Base-by-base conservation (phyloP, 1,139 yeast genomes). In the Blastobotrys elegans region DNA sequence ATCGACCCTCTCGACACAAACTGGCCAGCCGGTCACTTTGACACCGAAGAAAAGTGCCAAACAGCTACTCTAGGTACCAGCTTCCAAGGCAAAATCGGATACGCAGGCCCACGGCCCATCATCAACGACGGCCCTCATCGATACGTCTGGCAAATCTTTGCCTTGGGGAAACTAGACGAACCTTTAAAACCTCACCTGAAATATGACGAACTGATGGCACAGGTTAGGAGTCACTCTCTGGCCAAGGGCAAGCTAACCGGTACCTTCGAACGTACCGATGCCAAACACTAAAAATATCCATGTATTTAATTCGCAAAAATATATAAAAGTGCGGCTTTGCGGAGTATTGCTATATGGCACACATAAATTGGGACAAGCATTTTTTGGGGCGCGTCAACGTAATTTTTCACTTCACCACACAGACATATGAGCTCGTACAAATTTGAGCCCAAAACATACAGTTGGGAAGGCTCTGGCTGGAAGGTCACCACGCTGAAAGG, bases 401-500 rank as follows among this genome's bases (percentile, higher is more conserved):
- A n/a, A 13, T 33, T 5, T 7, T 33, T 33, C 14, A 13, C 22
- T 14, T 34, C 27, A 18, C 26, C n/a, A 20, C 17, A 32, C 16
- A 31, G n/a, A n/a, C 16, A 31, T 5, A 31, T 4, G 8, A 31
- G 31, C 31, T 27, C 11, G 31, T 29, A 20, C 40, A 34, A 47
- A 17, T 47, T 47, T 37, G 24, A 31, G 26, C 47, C 51, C 3
- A 49, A 49, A 24, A 32, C 27, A 17, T 30, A 43, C 14, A 30
- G 16, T 11, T 52, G 56, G 54, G 44, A 38, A 20, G 72, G 84
- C 3, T 75, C 76, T 49, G 79, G 81, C 50, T 92, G 97, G 97
- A 77, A 79, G 51, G 77, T 92, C 8, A 76, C 73, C 54, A 83
- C 96, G 0, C 70, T 73, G 41, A 81, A 88, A 61, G 77, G 77